Evolutionary conservation across 305 asterid species (phyloP).

Genomic region (Andrographis paniculata): DNA sequence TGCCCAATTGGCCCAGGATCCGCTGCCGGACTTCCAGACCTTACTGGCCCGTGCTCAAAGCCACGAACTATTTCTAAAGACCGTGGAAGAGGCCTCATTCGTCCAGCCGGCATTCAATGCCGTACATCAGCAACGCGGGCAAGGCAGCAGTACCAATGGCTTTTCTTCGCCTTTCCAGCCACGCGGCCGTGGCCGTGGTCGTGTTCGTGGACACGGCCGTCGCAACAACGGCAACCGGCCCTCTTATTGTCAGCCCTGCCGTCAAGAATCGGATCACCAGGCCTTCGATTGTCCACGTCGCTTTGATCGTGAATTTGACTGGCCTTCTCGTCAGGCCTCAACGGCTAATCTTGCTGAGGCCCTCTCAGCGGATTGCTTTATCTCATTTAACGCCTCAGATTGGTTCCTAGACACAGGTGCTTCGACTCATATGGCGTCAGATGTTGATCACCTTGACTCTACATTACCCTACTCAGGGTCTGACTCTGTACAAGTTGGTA

Average conservation of each 20-base stretch:
- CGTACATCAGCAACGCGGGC: background rate
- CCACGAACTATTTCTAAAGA: constrained; percentile 5
- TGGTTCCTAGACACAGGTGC: constrained; percentile 13
- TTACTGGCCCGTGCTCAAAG: constrained; percentile 2
- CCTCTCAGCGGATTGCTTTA: background rate
- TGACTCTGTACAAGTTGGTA: constrained; percentile 13
- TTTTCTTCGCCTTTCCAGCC: background rate
- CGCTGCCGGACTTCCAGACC: constrained; percentile 1
- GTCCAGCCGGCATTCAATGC: background rate
- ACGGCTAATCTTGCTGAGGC: constrained; percentile 12
- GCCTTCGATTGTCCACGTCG: background rate
- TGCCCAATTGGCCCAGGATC: constrained; percentile 1
- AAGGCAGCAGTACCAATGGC: background rate
- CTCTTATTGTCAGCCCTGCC: background rate
- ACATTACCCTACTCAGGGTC: background rate
- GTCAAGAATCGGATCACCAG: background rate
- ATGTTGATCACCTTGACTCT: background rate
- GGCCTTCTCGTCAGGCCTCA: background rate
- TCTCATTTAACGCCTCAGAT: background rate
- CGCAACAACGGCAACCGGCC: background rate
- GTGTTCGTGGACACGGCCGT: background rate
- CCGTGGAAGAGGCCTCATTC: background rate
- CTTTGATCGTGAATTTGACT: background rate
- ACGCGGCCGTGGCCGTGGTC: background rate
- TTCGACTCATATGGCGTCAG: constrained; percentile 11